These are phyloP conservation scores for Calonectria pseudoturangicola DNA, from an alignment of 2,329 filamentous ascomycete genomes.

Conservation along the genomic window DNA sequence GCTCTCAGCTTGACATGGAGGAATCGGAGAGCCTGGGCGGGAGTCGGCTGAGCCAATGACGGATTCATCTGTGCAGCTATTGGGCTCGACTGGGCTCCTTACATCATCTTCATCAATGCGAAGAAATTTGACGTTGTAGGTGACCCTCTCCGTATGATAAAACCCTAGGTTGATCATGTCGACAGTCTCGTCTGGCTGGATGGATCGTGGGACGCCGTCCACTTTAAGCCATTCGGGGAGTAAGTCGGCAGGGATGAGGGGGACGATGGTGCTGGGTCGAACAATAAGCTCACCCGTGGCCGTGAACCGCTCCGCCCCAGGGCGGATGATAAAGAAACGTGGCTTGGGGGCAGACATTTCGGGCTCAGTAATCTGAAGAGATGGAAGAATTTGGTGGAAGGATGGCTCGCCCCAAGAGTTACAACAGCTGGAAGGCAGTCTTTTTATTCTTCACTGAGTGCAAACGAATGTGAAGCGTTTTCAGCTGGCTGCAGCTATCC, in stretches of 20 bases:
- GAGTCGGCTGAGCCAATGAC: constrained; percentile 16
- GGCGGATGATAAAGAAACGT: constrained; percentile 66
- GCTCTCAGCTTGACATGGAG: not conserved
- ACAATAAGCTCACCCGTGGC: constrained; percentile 47
- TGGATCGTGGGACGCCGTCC: constrained; percentile 64
- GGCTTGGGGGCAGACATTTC: constrained; percentile 51
- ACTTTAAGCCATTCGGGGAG: constrained; percentile 68
- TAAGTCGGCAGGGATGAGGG: constrained; percentile 73
- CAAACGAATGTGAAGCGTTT: not conserved
- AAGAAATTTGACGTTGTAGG: constrained; percentile 47
- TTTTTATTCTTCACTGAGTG: constrained; percentile 5
- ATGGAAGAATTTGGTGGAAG: not conserved
- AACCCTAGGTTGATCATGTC: constrained; percentile 63
- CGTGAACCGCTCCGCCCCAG: constrained; percentile 53
- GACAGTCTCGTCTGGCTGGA: constrained; percentile 61
- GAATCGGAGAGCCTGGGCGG: not conserved
- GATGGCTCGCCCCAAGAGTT: not conserved
- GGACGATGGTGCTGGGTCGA: constrained; percentile 64
- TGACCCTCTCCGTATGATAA: constrained; percentile 47
- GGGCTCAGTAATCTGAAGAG: not conserved
- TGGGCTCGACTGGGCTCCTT: not conserved
- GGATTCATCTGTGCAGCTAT: constrained; percentile 25
- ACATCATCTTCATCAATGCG: constrained; percentile 22
- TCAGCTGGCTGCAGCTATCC: not conserved
- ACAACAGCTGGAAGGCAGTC: not conserved